phyloP scores from a whole-genome alignment of 306 rosid genomes.

The Mucuna pruriens region DNA sequence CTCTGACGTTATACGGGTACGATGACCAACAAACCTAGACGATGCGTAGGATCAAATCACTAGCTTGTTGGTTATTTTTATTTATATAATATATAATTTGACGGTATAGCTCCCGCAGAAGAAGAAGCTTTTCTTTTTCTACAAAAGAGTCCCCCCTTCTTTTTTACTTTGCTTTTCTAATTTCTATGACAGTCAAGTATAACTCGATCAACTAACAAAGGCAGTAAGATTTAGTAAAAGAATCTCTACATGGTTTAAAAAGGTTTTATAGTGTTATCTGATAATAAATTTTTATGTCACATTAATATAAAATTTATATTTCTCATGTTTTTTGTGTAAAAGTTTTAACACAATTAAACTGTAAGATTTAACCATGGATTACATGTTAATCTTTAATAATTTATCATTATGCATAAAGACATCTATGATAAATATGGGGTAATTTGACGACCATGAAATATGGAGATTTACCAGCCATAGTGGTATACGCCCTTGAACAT shows the following conservation, averaged over 20 bases:
- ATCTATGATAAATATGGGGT: neutral
- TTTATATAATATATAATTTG: neutral
- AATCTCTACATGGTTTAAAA: too few relatives aligned
- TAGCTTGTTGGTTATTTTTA: neutral
- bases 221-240: neutral
- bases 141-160: constrained; percentile 12
- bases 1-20: constrained; percentile 32
- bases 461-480: constrained; percentile 69
- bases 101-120: neutral
- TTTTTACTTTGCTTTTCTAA: constrained; percentile 9
- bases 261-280: too few relatives aligned
- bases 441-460: neutral
- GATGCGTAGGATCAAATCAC: neutral
- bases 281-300: too few relatives aligned
- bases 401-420: neutral
- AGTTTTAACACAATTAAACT: too few relatives aligned
- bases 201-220: neutral
- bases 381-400: neutral
- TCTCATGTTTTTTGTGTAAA: too few relatives aligned
- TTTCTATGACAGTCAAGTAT: neutral
- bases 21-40: constrained; percentile 8
- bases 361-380: neutral
- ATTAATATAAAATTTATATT: too few relatives aligned
- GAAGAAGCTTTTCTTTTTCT: neutral
- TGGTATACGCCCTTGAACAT: constrained; percentile 78